phyloP scores from a whole-genome alignment of 441 rosid species.

The Iberis amara region DNA sequence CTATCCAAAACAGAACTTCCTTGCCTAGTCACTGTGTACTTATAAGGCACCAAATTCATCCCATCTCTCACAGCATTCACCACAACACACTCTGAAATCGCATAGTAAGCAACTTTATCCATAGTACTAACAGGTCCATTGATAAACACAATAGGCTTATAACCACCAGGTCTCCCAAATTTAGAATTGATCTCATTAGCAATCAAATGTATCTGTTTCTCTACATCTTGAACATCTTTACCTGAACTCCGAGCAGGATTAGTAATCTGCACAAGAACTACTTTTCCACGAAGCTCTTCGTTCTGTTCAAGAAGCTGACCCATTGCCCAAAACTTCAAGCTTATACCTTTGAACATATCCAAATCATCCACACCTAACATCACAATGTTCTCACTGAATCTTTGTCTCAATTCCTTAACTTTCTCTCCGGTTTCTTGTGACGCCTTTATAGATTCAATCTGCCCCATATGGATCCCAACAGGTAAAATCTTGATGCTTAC shows the following conservation, averaged over 20 bases:
- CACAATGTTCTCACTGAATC: constrained; percentile 44
- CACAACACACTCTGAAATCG: constrained; percentile 66
- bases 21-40: constrained; percentile 68
- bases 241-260: constrained; percentile 80
- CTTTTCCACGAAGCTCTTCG: constrained; percentile 43
- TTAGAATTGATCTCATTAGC: constrained; percentile 43
- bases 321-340: constrained; percentile 66
- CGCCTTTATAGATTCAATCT: constrained; percentile 44
- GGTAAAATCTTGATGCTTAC: constrained; percentile 74
- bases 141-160: constrained; percentile 57
- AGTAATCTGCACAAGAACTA: constrained; percentile 67
- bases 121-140: constrained; percentile 49
- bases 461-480: constrained; percentile 71
- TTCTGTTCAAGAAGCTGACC: constrained; percentile 52
- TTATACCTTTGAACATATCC: constrained; percentile 70
- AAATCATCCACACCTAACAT: constrained; percentile 78
- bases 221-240: constrained; percentile 58
- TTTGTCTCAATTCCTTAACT: constrained; percentile 54
- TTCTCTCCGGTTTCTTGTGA: constrained; percentile 34
- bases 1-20: constrained; percentile 55
- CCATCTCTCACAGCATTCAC: constrained; percentile 86
- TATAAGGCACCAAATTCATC: constrained; percentile 79
- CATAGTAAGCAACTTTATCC: constrained; percentile 66
- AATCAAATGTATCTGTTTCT: constrained; percentile 35
- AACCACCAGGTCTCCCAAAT: constrained; percentile 50